Percentiles rank a stretch among this genome's conserved stretches.
These are phyloP conservation scores for Xerocomellus amylosporus DNA, from an alignment of 768 basidiomycete genomes.

Conservation along the genomic window DNA sequence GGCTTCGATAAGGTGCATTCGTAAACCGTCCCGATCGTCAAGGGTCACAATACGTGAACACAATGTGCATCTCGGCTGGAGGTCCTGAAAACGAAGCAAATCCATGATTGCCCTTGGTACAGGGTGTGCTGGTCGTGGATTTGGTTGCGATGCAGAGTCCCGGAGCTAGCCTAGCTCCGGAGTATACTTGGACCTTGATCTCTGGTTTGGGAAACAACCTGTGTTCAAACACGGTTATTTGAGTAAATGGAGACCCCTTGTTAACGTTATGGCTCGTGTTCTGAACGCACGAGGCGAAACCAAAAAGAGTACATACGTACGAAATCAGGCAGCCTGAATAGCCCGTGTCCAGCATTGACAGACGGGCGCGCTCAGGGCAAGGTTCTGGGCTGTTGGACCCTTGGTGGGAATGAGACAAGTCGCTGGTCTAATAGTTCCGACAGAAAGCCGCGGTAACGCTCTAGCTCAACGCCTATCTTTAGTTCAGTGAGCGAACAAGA, in stretches of 20 bases:
- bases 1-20: slow-evolving; percentile 51
- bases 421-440: background rate
- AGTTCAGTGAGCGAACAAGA: background rate
- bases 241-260: background rate
- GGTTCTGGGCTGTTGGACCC: slow-evolving; percentile 7
- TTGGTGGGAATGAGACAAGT: slow-evolving; percentile 6
- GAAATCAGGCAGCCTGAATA: background rate
- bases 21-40: slow-evolving; percentile 42
- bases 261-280: background rate
- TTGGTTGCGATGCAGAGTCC: background rate
- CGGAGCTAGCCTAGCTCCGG: background rate
- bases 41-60: slow-evolving; percentile 37
- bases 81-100: slow-evolving; percentile 2
- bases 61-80: slow-evolving; percentile 36
- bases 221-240: background rate
- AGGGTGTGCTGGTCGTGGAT: background rate
- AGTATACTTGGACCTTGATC: background rate
- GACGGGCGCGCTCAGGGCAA: background rate
- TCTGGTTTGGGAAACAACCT: background rate
- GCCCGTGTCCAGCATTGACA: background rate
- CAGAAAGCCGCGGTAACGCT: background rate
- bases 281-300: background rate
- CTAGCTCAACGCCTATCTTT: background rate
- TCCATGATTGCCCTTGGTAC: slow-evolving; percentile 14
- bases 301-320: slow-evolving; percentile 18